Base-by-base conservation (phyloP, 176 grass and related monocot species). In the Ananas comosus region DNA sequence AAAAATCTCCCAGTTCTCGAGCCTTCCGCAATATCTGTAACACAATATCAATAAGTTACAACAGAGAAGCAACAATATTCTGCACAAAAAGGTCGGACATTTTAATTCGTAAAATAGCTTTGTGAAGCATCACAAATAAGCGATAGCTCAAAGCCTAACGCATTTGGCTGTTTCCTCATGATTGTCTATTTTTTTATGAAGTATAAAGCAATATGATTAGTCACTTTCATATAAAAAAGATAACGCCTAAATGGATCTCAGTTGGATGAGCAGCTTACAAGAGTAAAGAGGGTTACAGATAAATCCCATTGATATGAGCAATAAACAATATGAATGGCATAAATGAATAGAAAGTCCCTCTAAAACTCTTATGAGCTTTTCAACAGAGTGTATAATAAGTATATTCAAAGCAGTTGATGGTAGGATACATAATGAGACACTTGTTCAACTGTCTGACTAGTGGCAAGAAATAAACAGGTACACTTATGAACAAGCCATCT, bases 1-100 rank as follows among this genome's bases (percentile, higher is more conserved):
- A 69, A 72, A 97, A 97, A 78, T 92, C 93, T 85, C 89, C 93
- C 77, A 97, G 89, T 51, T 69, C 93, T 79, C 93, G 80, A 83
- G 93, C 89, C 81, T 90, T 77, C 48, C 89, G 84, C 47, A 97
- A 79, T 81, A 92, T 90, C 93, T 97, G 56, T 61, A 76, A 50
- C 12, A 73, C 22, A 61, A 74, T 25, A 23, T 25, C 13, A n/a
- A 68, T 18, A 64, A 29, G 49, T 59, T 7, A 59, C 10, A 49
- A 72, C 48, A 54, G 18, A 1, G 14, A 13, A 70, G 63, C 23
- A 48, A 48, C 23, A 52, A 17, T 49, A 53, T 80, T 13, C 59
- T 66, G 61, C 13, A 61, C 13, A 9, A 61, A 19, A 10, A 61
- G 21, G 21, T 61, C 17, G 7, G 21, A 61, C 56, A 9, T 9